phyloP scores from a whole-genome alignment of 2,329 filamentous ascomycete genomes.

The Nemania sp. region DNA sequence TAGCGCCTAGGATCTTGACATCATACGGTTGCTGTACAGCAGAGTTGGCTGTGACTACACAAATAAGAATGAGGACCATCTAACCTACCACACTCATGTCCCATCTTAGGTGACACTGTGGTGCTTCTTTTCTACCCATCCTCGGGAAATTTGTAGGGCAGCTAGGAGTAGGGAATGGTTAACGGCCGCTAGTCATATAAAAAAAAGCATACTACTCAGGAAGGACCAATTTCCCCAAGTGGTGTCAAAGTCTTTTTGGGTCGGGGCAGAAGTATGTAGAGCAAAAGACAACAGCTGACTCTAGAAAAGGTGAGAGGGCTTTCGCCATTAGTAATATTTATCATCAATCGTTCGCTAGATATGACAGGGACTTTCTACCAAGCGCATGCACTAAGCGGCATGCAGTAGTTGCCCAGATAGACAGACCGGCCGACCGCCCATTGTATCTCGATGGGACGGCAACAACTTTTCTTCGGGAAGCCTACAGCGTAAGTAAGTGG shows the following conservation, averaged over 20 bases:
- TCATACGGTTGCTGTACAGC: neutral
- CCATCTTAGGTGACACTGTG: neutral
- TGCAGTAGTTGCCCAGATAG: neutral
- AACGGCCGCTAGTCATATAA: neutral
- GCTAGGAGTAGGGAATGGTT: no score
- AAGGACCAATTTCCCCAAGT: neutral
- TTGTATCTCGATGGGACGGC: neutral
- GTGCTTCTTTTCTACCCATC: neutral
- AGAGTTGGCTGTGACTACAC: neutral
- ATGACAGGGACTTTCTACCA: slow-evolving; percentile 6
- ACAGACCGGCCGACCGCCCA: neutral
- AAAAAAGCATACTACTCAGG: neutral
- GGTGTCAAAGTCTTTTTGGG: neutral
- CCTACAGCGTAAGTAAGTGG: neutral
- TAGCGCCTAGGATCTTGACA: neutral
- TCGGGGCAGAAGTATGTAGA: neutral
- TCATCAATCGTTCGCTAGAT: slow-evolving; percentile 22
- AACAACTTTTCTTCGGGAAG: neutral
- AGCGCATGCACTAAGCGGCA: slow-evolving; percentile 13
- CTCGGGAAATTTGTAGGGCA: neutral
- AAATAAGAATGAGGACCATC: neutral
- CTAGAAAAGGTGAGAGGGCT: slow-evolving; percentile 3
- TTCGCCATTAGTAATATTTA: slow-evolving; percentile 27
- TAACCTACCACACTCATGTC: neutral
- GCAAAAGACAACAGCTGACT: neutral